Percentiles rank a stretch among this genome's conserved stretches.
Conservation (phyloP, 768 basidiomycete genomes). For the Agaricus subrufescens region DNA sequence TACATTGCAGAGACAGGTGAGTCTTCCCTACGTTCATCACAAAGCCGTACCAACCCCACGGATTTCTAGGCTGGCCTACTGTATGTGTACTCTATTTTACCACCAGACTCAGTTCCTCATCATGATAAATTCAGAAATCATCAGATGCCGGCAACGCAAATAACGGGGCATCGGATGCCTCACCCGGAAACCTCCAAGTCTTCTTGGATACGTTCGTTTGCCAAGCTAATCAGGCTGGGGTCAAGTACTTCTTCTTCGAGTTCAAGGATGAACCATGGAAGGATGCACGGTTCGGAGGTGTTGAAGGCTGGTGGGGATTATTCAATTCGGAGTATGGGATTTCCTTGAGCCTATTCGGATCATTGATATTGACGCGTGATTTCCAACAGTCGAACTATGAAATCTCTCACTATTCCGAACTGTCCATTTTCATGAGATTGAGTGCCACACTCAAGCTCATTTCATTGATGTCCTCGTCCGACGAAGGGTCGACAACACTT, state of each 20-base stretch:
- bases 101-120: neutral
- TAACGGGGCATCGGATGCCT: constrained; percentile 68
- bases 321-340: constrained; percentile 36
- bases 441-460: neutral
- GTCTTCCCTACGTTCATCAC: constrained; percentile 8
- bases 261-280: constrained; percentile 84
- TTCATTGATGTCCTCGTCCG: neutral
- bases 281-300: constrained; percentile 70
- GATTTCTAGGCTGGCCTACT: constrained; percentile 51
- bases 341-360: neutral
- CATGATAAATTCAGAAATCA: constrained; percentile 38
- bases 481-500: neutral
- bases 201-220: constrained; percentile 90
- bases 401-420: constrained; percentile 61
- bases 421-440: constrained; percentile 39
- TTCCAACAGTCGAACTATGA: constrained; percentile 56
- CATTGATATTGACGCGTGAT: neutral
- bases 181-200: constrained; percentile 59
- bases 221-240: constrained; percentile 75
- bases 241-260: constrained; percentile 88
- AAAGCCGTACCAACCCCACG: neutral
- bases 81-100: constrained; percentile 26
- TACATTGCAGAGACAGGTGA: constrained; percentile 91
- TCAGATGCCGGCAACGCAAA: constrained; percentile 51
- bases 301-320: constrained; percentile 57